A percentile compares a stretch with the other conserved stretches of the same genome.
These are phyloP conservation scores for Tolypocladium guangdongense DNA, from an alignment of 2,329 filamentous ascomycete species.

Conservation along the genomic window DNA sequence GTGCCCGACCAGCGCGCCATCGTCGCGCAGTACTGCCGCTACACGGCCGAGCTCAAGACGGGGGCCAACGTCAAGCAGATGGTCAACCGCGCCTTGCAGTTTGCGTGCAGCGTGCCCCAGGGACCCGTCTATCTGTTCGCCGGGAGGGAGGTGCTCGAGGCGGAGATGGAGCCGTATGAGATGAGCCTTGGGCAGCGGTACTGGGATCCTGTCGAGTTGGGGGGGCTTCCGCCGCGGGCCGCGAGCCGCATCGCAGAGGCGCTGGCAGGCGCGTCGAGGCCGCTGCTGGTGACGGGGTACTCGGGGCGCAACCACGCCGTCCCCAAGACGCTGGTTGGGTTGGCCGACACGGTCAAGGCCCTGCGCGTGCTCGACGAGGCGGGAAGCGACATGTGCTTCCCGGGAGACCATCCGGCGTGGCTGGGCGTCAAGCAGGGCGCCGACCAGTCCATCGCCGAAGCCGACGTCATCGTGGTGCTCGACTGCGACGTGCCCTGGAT, in stretches of 20 bases:
- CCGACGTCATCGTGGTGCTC: constrained; percentile 70
- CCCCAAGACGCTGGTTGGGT: constrained; percentile 46
- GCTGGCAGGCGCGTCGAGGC: constrained; percentile 47
- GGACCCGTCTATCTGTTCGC: constrained; percentile 68
- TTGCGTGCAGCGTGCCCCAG: constrained; percentile 60
- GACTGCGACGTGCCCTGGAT: constrained; percentile 89
- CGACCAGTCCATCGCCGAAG: constrained; percentile 57
- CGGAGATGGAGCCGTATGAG: constrained; percentile 60
- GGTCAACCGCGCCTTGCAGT: constrained; percentile 68
- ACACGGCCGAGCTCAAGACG: constrained; percentile 65
- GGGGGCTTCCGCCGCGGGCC: constrained; percentile 37
- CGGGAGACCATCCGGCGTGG: constrained; percentile 50
- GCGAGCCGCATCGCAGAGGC: constrained; percentile 46
- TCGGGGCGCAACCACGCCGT: constrained; percentile 53
- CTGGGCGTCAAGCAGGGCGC: constrained; percentile 58
- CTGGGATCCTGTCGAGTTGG: constrained; percentile 57
- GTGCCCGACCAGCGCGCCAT: constrained; percentile 68
- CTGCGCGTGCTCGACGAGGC: constrained; percentile 60
- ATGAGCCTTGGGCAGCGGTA: constrained; percentile 43
- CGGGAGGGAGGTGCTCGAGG: constrained; percentile 69
- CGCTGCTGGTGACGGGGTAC: constrained; percentile 58
- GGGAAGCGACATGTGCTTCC: constrained; percentile 67
- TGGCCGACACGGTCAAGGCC: constrained; percentile 54
- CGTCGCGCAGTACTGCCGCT: constrained; percentile 69
- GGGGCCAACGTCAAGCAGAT: constrained; percentile 76